phyloP scores from a whole-genome alignment of 257 asterid genomes.

The Salvia rosmarinus region DNA sequence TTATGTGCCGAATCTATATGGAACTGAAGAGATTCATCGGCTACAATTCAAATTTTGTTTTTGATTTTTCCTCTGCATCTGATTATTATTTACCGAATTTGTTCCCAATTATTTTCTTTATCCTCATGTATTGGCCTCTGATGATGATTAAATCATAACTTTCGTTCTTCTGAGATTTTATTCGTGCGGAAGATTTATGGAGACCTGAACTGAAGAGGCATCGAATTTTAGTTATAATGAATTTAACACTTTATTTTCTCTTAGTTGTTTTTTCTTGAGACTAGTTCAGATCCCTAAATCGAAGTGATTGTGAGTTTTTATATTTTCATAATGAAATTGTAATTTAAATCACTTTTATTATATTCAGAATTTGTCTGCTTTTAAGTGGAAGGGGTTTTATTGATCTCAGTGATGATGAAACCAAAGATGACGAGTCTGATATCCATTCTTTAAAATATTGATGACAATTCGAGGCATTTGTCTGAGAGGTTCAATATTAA shows the following conservation, averaged over 20 bases:
- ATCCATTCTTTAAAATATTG: slow-evolving; percentile 54
- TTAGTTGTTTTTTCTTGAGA: too few species aligned
- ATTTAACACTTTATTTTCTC: too few species aligned
- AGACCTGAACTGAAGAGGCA: slow-evolving; percentile 72
- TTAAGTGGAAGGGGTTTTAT: neutral
- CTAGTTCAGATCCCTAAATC: neutral
- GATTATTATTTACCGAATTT: neutral
- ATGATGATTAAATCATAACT: slow-evolving; percentile 51
- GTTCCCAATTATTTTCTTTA: neutral
- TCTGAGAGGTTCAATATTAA: slow-evolving; percentile 50
- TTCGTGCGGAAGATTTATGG: slow-evolving; percentile 55
- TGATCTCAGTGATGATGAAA: slow-evolving; percentile 49
- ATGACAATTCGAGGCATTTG: slow-evolving; percentile 70
- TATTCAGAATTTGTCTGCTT: too few species aligned
- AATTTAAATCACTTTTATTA: too few species aligned
- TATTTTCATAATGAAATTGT: neutral
- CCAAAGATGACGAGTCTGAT: slow-evolving; percentile 69
- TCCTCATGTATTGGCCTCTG: slow-evolving; percentile 33
- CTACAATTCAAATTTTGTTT: neutral
- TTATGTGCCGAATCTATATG: slow-evolving; percentile 42
- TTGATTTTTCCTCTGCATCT: neutral
- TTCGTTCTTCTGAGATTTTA: slow-evolving; percentile 64
- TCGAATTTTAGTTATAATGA: neutral
- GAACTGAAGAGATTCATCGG: slow-evolving; percentile 43
- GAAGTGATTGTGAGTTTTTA: neutral